Conservation (phyloP, 768 basidiomycete genomes). For the Russula foetens region DNA sequence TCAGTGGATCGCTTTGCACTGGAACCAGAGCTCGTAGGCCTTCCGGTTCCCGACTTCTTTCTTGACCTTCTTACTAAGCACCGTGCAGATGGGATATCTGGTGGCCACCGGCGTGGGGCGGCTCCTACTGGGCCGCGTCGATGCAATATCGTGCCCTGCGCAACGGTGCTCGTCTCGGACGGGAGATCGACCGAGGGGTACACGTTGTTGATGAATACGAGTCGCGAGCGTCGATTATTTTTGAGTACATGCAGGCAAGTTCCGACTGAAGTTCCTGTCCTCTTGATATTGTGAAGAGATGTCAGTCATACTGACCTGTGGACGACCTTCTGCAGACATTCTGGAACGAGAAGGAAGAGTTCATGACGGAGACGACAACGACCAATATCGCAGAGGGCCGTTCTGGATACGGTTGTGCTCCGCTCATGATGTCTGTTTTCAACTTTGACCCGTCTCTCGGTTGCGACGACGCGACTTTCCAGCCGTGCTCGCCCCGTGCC, state of each 20-base stretch:
- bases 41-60: no score
- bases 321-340: slow-evolving; percentile 1
- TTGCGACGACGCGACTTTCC: slow-evolving; percentile 27
- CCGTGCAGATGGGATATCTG: slow-evolving; percentile 6
- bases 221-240: slow-evolving; percentile 1
- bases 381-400: neutral
- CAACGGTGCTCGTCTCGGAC: slow-evolving; percentile 12
- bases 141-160: slow-evolving; percentile 12
- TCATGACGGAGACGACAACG: slow-evolving; percentile 11
- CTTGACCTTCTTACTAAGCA: neutral
- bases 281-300: neutral
- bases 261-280: neutral
- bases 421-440: slow-evolving; percentile 25
- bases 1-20: slow-evolving; percentile 10
- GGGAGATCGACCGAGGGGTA: neutral
- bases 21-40: slow-evolving; percentile 11
- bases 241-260: slow-evolving; percentile 15
- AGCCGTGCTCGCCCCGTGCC: slow-evolving; percentile 29
- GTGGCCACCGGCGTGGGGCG: slow-evolving; percentile 8
- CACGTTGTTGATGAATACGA: slow-evolving; percentile 4
- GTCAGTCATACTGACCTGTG: neutral
- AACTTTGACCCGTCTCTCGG: slow-evolving; percentile 23
- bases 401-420: slow-evolving; percentile 9
- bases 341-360: slow-evolving; percentile 8
- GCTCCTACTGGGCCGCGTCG: slow-evolving; percentile 14